Base-by-base conservation (phyloP, 192 early-diverging fungal genomes). In the Backusella circina region DNA sequence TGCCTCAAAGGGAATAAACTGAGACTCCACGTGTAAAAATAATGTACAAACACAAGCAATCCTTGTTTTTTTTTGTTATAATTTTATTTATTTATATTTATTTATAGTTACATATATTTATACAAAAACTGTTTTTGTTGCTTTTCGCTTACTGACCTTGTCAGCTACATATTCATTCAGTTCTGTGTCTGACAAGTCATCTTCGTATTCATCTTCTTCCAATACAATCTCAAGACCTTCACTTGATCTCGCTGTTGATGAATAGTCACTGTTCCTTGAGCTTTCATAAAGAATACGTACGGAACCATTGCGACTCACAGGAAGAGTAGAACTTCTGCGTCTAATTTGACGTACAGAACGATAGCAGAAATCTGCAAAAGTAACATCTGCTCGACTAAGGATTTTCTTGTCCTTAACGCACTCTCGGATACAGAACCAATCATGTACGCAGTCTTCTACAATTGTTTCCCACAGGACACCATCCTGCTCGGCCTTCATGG, bases 351-450 rank as follows among this genome's bases (percentile, higher is more conserved):
- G 74, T 31, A 79, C 67, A 70, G 72, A 50, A 23, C 73, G 67
- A 64, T 79, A 69, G 64, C 64, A 35, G 16, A 79, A 79, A 30
- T 79, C 77, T 18, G 71, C 75, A 47, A 77, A 75, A 4, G 50
- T 72, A 10, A 36, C 54, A 75, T 81, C 80, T 23, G 72, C 76
- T 15, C 69, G 64, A 18, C 75, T 68, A 4, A 77, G 26, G 3
- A 77, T 61, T n/a, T 66, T 41, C 69, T 81, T 78, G 65, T 81
- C 80, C 51, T 74, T 74, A 12, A 81, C 75, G 9, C 71, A 73
- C 36, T 81, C 80, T 38, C 80, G 41, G 1, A 81, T 73, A 61
- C 75, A 77, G 67, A 81, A 81, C 80, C 80, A 81, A 74, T 81
- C 80, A 67, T 81, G 80, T 1, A 81, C 76, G 30, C 75, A 74